phyloP scores from a whole-genome alignment of 2,329 filamentous ascomycete species.

The Fusarium vanettenii region DNA sequence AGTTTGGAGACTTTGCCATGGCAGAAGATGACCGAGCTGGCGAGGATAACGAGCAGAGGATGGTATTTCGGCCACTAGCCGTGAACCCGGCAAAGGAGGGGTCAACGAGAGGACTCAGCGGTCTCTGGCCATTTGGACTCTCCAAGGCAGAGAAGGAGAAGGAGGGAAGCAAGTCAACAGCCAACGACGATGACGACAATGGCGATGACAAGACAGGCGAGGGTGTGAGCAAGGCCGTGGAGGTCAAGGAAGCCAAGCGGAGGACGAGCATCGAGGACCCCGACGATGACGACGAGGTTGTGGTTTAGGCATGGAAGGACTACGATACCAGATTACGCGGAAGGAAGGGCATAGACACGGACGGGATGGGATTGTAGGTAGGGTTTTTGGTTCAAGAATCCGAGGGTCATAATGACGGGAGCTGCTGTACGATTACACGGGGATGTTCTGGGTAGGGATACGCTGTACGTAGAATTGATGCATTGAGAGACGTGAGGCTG shows the following conservation, averaged over 20 bases:
- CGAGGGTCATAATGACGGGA: constrained; percentile 22
- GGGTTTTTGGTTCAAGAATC: background rate
- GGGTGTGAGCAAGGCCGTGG: constrained; percentile 55
- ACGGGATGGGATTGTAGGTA: background rate
- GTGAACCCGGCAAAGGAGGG: constrained; percentile 61
- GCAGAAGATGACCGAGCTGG: constrained; percentile 61
- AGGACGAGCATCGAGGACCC: constrained; percentile 71
- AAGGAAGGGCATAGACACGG: constrained; percentile 10
- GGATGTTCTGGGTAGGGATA: constrained; percentile 1
- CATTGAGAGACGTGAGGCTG: constrained; percentile 12
- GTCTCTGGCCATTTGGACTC: constrained; percentile 69
- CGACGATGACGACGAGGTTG: constrained; percentile 65
- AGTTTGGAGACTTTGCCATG: constrained; percentile 77
- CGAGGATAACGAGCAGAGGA: constrained; percentile 50
- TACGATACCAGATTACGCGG: constrained; percentile 35
- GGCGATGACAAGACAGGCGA: constrained; percentile 45
- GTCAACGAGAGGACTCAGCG: constrained; percentile 57
- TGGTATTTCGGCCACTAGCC: constrained; percentile 66
- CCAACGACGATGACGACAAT: constrained; percentile 42
- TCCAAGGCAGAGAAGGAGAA: constrained; percentile 51
- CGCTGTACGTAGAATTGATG: constrained; percentile 28
- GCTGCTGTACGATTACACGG: constrained; percentile 29
- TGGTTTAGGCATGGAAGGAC: constrained; percentile 44
- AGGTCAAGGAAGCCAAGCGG: constrained; percentile 64
- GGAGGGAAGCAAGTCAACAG: constrained; percentile 27